Base-by-base conservation (phyloP, 495 filamentous ascomycete genomes). In the Symbiotaphrina buchneri region DNA sequence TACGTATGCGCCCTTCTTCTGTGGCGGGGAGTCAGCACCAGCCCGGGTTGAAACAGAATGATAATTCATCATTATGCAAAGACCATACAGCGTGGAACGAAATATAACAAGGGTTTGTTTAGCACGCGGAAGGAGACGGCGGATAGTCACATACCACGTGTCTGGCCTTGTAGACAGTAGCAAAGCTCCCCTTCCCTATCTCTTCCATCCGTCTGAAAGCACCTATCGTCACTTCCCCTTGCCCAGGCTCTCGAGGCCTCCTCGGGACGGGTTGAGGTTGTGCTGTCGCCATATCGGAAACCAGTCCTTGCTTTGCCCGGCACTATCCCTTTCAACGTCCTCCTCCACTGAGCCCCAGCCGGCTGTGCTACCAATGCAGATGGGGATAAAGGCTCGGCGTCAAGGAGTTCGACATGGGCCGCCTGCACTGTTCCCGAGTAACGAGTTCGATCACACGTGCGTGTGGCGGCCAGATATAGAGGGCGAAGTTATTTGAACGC, bases 141-240 rank as follows among this genome's bases (percentile, higher is more conserved):
- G 23, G 30, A 26, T 27, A 26, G 32, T 29, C 40, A 65, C 75
- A 56, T 56, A 90, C 83, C 52, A 71, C 72, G 47, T 87, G 79
- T 25, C 70, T 67, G 41, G 78, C 84, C 48, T 73, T 68, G 48
- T 82, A 94, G 38, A 94, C 84, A 33, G 78, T 81, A 36, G 84
- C 84, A 58, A 94, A 94, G 63, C 84, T 94, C 23, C 84, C 84
- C 56, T 79, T 80, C 31, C 84, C 84, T 42, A 94, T 91, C 54
- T 92, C 74, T 32, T 75, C 70, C 38, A 77, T 60, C 42, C 81
- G 64, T 37, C 61, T 62, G 46, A 84, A 94, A 35, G 63, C 60
- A 26, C 82, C 83, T 44, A 92, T 67, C 26, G 65, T 51, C 58
- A 71, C 65, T 37, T 77, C 72, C 40, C 56, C 49, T 19, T 49